Conservation (phyloP, 371 early-diverging fungal species). For the Mortierella sp. region DNA sequence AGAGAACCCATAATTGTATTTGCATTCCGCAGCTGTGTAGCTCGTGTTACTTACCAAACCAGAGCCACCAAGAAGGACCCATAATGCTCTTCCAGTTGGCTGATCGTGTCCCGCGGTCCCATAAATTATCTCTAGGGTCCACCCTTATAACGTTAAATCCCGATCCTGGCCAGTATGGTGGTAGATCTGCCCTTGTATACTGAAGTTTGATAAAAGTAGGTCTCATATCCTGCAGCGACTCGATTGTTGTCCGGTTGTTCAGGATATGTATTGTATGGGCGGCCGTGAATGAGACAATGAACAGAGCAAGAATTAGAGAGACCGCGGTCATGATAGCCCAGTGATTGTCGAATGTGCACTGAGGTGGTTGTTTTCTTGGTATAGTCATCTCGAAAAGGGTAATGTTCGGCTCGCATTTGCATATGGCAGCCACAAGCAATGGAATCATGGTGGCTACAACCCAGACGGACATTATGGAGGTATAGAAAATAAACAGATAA, state of each 20-base stretch:
- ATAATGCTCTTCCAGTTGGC: slow-evolving; percentile 59
- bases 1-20: neutral
- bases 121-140: slow-evolving; percentile 45
- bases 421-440: slow-evolving; percentile 27
- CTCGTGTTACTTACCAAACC: slow-evolving; percentile 51
- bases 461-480: slow-evolving; percentile 70
- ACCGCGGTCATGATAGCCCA: slow-evolving; percentile 32
- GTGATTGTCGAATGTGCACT: slow-evolving; percentile 22
- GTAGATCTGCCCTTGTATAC: slow-evolving; percentile 19
- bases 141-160: slow-evolving; percentile 42
- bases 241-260: slow-evolving; percentile 56
- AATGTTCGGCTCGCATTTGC: slow-evolving; percentile 15
- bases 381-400: neutral
- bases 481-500: slow-evolving; percentile 79
- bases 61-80: slow-evolving; percentile 60
- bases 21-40: neutral
- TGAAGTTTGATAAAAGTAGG: slow-evolving; percentile 43
- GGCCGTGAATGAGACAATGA: slow-evolving; percentile 51
- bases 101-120: slow-evolving; percentile 55
- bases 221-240: slow-evolving; percentile 40
- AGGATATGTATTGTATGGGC: slow-evolving; percentile 52
- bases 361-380: neutral
- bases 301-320: slow-evolving; percentile 42
- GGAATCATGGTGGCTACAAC: slow-evolving; percentile 60
- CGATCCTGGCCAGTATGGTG: slow-evolving; percentile 9